Evolutionary conservation across 225 moss, liverwort and hornwort species (phyloP), one percentile per base, ranked within the genome.

Genomic region (Rhytidiadelphus loreus): DNA sequence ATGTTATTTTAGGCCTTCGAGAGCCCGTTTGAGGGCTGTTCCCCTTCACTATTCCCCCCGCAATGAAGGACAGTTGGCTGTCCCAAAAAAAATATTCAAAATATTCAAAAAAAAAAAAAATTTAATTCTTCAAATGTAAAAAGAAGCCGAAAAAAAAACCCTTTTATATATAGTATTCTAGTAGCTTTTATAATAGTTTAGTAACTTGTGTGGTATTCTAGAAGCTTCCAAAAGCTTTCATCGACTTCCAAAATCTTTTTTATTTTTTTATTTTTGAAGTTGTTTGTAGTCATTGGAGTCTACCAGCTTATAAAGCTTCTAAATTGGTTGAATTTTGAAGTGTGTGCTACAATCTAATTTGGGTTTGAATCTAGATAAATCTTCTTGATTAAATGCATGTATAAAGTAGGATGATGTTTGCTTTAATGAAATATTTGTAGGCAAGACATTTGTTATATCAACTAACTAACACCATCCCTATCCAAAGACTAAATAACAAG

Each of bases 351-450:
- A 71, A 71, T 43, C 26, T 43, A 25, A 44, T 29, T 0, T 25
- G 2, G 8, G 0, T 26, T 26, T 71, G 28, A 43, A 44, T 71
- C 0, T 3, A 1, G 3, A 0, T 72, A 6, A 72, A 17, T 28
- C 0, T 44, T 44, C 10, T 72, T 72, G 6, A 72, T 28, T 29
- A 29, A 72, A 73, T 29, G 43, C 17, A 46, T 18, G 9, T 3
- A 28, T 28, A 2, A 29, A 73, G 6, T 6, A 1, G 6, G 9
- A 46, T 73, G 17, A 9, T 72, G 3, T 46, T 1, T 73, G 2
- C 29, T 13, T 28, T 28, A 16, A 44, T 72, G 28, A 29, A 1
- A 10, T 29, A 43, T 8, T 44, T 29, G 17, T 29, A 46, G 6
- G 18, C 1, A 46, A 0, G 3, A 11, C 2, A 46, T 29, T 70